Percentiles rank a stretch among this genome's conserved stretches.
Evolutionary conservation across 768 basidiomycete species (phyloP).

Genomic region (Trametes cinnabarina): DNA sequence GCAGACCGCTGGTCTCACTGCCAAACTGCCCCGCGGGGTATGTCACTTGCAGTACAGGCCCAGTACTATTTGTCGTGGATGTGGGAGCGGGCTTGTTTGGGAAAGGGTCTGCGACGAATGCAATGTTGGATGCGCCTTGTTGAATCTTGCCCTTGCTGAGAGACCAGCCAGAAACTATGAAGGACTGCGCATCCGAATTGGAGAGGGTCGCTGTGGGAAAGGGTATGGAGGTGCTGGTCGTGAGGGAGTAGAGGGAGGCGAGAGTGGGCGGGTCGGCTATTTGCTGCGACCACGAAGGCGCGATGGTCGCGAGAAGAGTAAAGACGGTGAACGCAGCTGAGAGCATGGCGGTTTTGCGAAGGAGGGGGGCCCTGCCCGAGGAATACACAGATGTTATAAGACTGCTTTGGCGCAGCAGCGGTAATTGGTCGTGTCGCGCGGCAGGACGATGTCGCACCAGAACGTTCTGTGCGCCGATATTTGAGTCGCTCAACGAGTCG

Average conservation of each 20-base stretch:
- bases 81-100: constrained; percentile 43
- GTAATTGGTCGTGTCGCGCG: neutral
- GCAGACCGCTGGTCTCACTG: constrained; percentile 59
- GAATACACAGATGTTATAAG: neutral
- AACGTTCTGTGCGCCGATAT: neutral
- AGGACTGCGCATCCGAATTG: constrained; percentile 46
- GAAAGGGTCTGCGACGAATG: constrained; percentile 69
- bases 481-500: neutral
- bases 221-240: constrained; percentile 59
- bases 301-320: constrained; percentile 10
- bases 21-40: constrained; percentile 64
- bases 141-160: constrained; percentile 61
- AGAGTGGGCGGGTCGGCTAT: constrained; percentile 28
- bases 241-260: constrained; percentile 51
- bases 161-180: constrained; percentile 58
- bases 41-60: constrained; percentile 53
- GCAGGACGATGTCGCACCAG: neutral
- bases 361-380: constrained; percentile 19
- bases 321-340: constrained; percentile 4
- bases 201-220: constrained; percentile 63
- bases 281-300: constrained; percentile 12
- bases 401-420: neutral
- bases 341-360: constrained; percentile 10
- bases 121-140: constrained; percentile 51
- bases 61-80: constrained; percentile 13